Evolutionary conservation across 129 eudicot species (phyloP), one percentile per base, ranked within the genome.

Genomic region (Erigeron canadensis): DNA sequence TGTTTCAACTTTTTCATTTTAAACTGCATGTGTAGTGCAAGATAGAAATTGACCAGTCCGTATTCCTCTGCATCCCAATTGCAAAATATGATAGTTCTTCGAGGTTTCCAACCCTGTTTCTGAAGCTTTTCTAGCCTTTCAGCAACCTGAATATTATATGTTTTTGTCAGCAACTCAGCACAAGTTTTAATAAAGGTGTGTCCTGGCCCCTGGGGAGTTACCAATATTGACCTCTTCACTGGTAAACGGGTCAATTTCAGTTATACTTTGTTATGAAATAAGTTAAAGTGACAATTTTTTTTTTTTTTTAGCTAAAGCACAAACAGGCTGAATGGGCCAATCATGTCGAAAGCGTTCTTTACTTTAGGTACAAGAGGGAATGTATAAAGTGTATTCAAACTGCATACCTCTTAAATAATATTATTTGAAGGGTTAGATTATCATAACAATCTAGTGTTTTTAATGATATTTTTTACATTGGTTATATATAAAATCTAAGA

Each of bases 51-150:
- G 34, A 28, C 97, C 96, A 91, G 82, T 80, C 97, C 97, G 75
- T 88, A 91, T 74, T 91, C 97, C 84, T 88, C 97, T 19, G 94
- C 97, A 71, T 91, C 97, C 97, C 97, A 91, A 73, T 84, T 91
- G 86, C 97, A 91, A 59, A 91, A 69, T 45, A 88, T 70, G 3
- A 91, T 82, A 17, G 89, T 91, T 77, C 97, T 57, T 65, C 97
- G 79, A 43, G 97, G 97, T 68, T 74, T 88, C 97, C 97, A 91
- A 40, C 97, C 97, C 74, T 79, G 75, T 67, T 82, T 75, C 85
- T 77, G 89, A 63, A 88, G 83, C 87, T 88, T 86, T 68, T 43
- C 70, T 58, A 88, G 66, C 69, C 97, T 88, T 74, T 81, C 72
- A 11, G 97, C 96, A 71, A 91, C 79, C 97, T 91, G 73, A 41